Evolutionary conservation across 441 rosid genomes (phyloP), one percentile per base, ranked within the genome.

Genomic region (Croton laevigatus): DNA sequence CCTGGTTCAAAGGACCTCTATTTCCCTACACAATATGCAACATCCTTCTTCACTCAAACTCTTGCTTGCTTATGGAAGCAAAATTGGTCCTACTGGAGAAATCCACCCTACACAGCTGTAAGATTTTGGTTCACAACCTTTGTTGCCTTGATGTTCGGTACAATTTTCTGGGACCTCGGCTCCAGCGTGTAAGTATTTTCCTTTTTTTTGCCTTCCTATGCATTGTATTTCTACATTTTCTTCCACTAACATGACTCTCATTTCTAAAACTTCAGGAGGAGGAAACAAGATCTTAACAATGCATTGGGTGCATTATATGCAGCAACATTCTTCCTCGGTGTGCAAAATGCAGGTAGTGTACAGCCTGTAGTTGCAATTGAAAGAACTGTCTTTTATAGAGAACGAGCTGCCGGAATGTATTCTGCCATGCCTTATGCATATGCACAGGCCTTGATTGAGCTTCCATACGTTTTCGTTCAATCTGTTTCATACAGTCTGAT

Each of bases 51-150:
- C 70, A 79, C 76, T 7, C 98, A 93, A 68, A 86, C 82, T 37
- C 48, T 73, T 72, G 96, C 94, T 79, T 93, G 97, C 74, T 76
- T 87, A 22, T 91, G 98, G 98, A 89, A 88, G 78, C 97, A 91
- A 64, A 79, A 75, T 40, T 83, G 80, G 88, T 93, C 98, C n/a
- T 93, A 93, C 70, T 93, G 97, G 97, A 84, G 90, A 19, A 93
- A 93, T 78, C 88, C 97, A 3, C 79, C 83, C 3, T 93, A 93
- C 72, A 89, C 89, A 0, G 97, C 98, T 8, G 89, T 88, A 3
- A 84, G 96, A 59, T 78, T 93, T 54, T 71, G 87, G 62, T 89
- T 91, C 78, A 91, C 97, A 14, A 75, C 81, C 8, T 66, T 82
- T 70, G 87, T 87, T 6, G 93, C 88, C 19, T 77, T 90, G 73